Evolutionary conservation across 495 filamentous ascomycete genomes (phyloP).

Genomic region (Penicillium subrubescens): DNA sequence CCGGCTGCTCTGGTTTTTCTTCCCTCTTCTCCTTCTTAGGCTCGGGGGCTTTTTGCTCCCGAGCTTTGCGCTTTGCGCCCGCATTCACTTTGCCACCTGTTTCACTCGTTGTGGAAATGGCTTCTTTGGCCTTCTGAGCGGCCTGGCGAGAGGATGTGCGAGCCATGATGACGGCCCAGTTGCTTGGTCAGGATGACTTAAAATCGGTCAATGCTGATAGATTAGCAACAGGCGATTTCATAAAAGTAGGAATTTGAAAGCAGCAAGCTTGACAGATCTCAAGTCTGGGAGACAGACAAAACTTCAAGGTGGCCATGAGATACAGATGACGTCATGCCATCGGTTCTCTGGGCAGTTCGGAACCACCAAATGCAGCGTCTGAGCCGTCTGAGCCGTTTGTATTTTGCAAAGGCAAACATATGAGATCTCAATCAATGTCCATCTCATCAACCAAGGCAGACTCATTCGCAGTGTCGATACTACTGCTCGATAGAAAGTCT

Average conservation of each 20-base stretch:
- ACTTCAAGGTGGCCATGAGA: constrained; percentile 16
- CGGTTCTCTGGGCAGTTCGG: neutral
- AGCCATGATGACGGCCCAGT: constrained; percentile 27
- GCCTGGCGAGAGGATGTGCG: constrained; percentile 47
- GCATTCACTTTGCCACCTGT: constrained; percentile 23
- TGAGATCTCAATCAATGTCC: constrained; percentile 33
- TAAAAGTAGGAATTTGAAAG: neutral
- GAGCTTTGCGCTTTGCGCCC: constrained; percentile 41
- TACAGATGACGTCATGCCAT: constrained; percentile 28
- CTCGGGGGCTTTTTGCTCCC: constrained; percentile 24
- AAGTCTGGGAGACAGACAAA: neutral
- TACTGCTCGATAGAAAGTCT: constrained; percentile 22
- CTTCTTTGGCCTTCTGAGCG: constrained; percentile 49
- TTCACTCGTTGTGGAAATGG: constrained; percentile 35
- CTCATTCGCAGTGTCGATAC: constrained; percentile 14
- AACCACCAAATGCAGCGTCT: neutral
- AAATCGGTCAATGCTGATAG: neutral
- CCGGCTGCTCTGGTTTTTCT: neutral
- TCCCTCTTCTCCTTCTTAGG: constrained; percentile 11
- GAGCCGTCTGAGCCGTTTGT: neutral
- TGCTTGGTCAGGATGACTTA: neutral
- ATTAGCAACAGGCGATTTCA: neutral
- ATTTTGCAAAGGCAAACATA: neutral
- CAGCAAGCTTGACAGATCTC: neutral
- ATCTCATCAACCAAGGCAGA: constrained; percentile 25